These are phyloP conservation scores for Myotisia sp. DNA, from an alignment of 2,329 filamentous ascomycete genomes.

Conservation along the genomic window DNA sequence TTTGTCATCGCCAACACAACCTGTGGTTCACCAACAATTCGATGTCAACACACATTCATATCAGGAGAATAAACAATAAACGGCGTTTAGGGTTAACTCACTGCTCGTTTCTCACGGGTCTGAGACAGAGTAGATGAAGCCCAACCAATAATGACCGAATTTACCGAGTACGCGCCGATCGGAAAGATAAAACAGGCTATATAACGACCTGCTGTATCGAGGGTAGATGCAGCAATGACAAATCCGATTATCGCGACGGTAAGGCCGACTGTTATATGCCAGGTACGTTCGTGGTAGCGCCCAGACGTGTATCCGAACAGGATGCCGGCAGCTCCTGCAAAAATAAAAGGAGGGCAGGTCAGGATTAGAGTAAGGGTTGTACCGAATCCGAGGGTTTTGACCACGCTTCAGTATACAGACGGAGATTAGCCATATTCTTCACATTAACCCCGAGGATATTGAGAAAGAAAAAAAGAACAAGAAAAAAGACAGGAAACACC, in stretches of 20 bases:
- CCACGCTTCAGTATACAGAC: slow-evolving; percentile 34
- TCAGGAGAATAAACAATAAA: no score
- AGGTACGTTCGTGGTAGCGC: slow-evolving; percentile 23
- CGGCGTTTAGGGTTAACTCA: slow-evolving; percentile 14
- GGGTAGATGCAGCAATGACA: slow-evolving; percentile 17
- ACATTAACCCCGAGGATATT: slow-evolving; percentile 22
- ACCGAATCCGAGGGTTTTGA: slow-evolving; percentile 35
- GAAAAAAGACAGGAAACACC: slow-evolving; percentile 8
- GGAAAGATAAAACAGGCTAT: slow-evolving; percentile 22
- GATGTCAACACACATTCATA: no score
- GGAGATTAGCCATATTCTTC: no score
- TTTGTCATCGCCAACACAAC: slow-evolving; percentile 29
- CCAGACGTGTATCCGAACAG: slow-evolving; percentile 38
- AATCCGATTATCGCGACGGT: slow-evolving; percentile 19
- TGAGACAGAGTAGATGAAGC: slow-evolving; percentile 29
- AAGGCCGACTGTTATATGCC: slow-evolving; percentile 18
- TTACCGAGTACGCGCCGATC: slow-evolving; percentile 22
- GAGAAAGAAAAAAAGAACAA: slow-evolving; percentile 4
- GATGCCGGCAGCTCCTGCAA: slow-evolving; percentile 36
- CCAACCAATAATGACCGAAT: slow-evolving; percentile 32
- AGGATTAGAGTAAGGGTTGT: slow-evolving; percentile 37
- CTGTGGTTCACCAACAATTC: no score
- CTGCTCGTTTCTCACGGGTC: slow-evolving; percentile 32
- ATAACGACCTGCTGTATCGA: slow-evolving; percentile 20
- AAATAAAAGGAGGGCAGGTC: slow-evolving; percentile 38